A percentile compares a stretch with the other conserved stretches of the same genome.
Conservation (phyloP, 169 alveolate genomes). For the Babesia caballi region DNA sequence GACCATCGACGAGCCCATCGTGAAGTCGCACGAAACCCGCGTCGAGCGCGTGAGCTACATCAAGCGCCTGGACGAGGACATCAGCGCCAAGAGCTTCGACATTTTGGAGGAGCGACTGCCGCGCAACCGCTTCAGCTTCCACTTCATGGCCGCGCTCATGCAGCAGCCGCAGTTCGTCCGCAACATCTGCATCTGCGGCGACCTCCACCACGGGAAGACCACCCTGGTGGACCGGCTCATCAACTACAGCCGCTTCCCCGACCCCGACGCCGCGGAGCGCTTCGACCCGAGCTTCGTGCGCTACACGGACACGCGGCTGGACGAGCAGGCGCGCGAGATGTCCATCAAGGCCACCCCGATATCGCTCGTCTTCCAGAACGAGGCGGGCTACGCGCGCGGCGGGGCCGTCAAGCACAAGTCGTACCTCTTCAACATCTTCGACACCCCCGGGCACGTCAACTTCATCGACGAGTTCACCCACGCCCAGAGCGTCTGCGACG, state of each 20-base stretch:
- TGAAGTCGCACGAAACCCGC: conserved; percentile 90
- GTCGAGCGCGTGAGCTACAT: conserved; percentile 71
- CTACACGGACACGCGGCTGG: conserved; percentile 95
- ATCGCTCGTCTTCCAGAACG: conserved; percentile 86
- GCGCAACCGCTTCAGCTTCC: conserved; percentile 88
- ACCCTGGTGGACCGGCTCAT: conserved; percentile 93
- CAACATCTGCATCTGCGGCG: conserved; percentile 95
- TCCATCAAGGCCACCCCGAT: conserved; percentile 97
- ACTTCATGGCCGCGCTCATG: conserved; percentile 90
- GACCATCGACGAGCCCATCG: conserved; percentile 96
- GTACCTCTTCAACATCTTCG: conserved; percentile 86
- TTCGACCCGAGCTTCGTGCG: conserved; percentile 57
- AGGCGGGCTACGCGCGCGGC: conserved; percentile 65
- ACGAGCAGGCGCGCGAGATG: conserved; percentile 95
- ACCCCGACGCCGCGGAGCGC: conserved; percentile 61
- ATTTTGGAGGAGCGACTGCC: conserved; percentile 77
- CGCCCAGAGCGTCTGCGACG: conserved; percentile 94
- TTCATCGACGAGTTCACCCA: conserved; percentile 96
- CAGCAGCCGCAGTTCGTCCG: conserved; percentile 90
- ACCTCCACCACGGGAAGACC: conserved; percentile 98
- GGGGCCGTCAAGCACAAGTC: conserved; percentile 65
- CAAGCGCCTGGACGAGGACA: conserved; percentile 69
- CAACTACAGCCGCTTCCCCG: conserved; percentile 87
- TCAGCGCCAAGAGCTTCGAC: conserved; percentile 72
- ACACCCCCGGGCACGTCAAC: conserved; percentile 97